Conservation (phyloP, 1,284 basidiomycete species). For the Gymnopus androsaceus region DNA sequence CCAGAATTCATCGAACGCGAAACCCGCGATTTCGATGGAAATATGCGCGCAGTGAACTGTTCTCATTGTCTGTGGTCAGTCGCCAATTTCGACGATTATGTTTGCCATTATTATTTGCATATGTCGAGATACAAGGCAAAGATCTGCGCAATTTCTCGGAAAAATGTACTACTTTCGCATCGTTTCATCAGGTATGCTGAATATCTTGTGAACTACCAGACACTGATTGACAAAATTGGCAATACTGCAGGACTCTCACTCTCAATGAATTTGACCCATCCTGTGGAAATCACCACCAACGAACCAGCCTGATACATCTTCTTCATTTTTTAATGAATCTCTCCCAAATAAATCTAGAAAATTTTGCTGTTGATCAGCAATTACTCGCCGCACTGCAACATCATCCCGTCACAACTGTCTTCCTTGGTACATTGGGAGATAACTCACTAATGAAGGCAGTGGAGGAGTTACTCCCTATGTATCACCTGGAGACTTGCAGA, state of each 20-base stretch:
- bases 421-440: neutral
- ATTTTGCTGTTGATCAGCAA: neutral
- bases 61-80: neutral
- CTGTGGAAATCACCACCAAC: too few species aligned
- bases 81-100: constrained; percentile 4
- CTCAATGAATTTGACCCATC: too few species aligned
- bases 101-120: constrained; percentile 5
- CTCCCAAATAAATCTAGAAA: neutral
- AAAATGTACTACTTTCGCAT: neutral
- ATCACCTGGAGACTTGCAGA: too few species aligned
- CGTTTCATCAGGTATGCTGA: constrained; percentile 4
- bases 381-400: neutral
- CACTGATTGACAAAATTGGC: too few species aligned
- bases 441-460: too few species aligned
- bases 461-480: too few species aligned
- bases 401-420: neutral
- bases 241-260: too few species aligned
- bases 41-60: neutral
- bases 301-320: too few species aligned
- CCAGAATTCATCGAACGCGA: neutral
- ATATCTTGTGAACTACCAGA: too few species aligned
- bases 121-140: constrained; percentile 3
- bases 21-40: neutral
- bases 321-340: neutral
- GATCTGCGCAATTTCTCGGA: neutral